These are phyloP conservation scores for Talaromyces proteolyticus DNA, from an alignment of 495 filamentous ascomycete genomes.

Conservation along the genomic window DNA sequence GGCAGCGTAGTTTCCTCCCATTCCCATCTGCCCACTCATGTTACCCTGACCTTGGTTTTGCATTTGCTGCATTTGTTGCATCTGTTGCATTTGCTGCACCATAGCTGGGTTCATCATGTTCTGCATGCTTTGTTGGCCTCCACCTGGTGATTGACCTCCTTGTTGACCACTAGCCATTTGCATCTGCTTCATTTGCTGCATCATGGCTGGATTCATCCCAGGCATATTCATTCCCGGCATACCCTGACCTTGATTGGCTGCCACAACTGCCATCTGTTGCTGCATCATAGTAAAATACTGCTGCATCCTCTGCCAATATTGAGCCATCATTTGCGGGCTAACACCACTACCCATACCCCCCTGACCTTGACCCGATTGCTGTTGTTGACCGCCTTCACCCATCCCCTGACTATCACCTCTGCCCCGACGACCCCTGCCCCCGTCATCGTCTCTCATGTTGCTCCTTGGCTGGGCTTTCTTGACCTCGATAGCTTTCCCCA, in stretches of 20 bases:
- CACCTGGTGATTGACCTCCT: conserved; percentile 37
- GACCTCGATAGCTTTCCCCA: conserved; percentile 93
- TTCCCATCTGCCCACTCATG: neutral
- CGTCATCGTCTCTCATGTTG: conserved; percentile 88
- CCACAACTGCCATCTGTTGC: conserved; percentile 55
- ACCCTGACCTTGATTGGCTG: conserved; percentile 29
- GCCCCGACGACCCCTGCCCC: conserved; percentile 42
- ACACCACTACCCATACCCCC: conserved; percentile 52
- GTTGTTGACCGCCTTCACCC: conserved; percentile 42
- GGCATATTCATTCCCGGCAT: conserved; percentile 56
- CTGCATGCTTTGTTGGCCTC: conserved; percentile 34
- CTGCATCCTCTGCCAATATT: conserved; percentile 97
- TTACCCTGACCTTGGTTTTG: conserved; percentile 34
- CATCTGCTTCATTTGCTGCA: conserved; percentile 74
- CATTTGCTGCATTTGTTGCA: conserved; percentile 57
- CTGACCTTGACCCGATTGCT: conserved; percentile 32
- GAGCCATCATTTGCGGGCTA: conserved; percentile 94
- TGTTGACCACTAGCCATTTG: conserved; percentile 47
- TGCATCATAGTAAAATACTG: conserved; percentile 95
- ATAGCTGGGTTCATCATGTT: conserved; percentile 56
- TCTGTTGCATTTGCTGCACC: conserved; percentile 79
- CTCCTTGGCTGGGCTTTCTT: conserved; percentile 96
- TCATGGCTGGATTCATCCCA: conserved; percentile 73
- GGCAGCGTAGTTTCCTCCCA: conserved; percentile 23
- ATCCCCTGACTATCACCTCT: conserved; percentile 53